Percentiles rank a stretch among this genome's conserved stretches.
Conservation (phyloP, 2,329 filamentous ascomycete species). For the Alternaria conjuncta region DNA sequence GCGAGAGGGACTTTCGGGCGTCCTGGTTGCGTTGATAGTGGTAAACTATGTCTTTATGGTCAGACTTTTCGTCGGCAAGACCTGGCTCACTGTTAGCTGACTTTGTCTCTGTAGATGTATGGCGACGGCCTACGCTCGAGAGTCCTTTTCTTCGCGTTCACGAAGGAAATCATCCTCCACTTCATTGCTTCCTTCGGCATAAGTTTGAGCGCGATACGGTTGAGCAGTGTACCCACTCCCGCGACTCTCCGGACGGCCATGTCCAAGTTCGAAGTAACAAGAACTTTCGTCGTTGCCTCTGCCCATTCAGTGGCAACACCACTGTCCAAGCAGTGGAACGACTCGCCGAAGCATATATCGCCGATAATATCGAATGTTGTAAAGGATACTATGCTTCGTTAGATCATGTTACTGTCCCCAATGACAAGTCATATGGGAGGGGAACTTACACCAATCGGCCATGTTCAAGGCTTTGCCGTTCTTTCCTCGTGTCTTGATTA, state of each 20-base stretch:
- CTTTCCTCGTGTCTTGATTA: neutral
- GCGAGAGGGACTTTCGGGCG: neutral
- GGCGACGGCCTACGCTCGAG: neutral
- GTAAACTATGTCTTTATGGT: neutral
- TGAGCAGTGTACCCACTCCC: neutral
- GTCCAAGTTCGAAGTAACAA: neutral
- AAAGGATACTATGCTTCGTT: neutral
- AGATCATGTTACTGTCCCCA: neutral
- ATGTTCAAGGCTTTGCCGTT: neutral
- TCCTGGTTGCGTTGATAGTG: neutral
- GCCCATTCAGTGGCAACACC: slow-evolving; percentile 1
- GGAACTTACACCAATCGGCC: neutral
- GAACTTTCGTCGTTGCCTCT: neutral
- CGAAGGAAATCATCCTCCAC: neutral
- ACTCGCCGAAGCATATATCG: neutral
- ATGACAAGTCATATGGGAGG: neutral
- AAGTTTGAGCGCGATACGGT: neutral
- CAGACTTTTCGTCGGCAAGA: neutral
- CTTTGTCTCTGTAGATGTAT: neutral
- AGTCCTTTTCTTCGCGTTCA: neutral
- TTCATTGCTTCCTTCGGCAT: neutral
- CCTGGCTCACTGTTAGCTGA: neutral
- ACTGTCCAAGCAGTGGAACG: neutral
- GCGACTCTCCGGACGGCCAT: neutral
- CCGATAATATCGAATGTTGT: slow-evolving; percentile 1